These are phyloP conservation scores for Gloeopeniophorella convolvens DNA, from an alignment of 768 basidiomycete species.

Conservation along the genomic window DNA sequence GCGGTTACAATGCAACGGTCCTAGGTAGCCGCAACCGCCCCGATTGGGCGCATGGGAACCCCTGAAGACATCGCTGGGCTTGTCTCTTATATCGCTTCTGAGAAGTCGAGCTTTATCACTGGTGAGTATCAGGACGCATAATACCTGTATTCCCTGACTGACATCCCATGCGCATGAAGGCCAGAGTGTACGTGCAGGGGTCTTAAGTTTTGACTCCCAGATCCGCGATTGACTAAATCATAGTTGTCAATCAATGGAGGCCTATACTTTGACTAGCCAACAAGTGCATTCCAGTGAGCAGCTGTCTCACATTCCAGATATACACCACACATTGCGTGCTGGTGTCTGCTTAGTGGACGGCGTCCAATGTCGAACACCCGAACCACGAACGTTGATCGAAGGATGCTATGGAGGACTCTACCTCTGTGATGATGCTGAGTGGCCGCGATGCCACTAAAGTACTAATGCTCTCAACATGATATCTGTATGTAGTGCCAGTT, in stretches of 20 bases:
- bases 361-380: too few relatives aligned
- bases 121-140: slow-evolving; percentile 3
- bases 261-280: neutral
- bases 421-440: too few relatives aligned
- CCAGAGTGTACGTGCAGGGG: slow-evolving; percentile 6
- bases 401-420: too few relatives aligned
- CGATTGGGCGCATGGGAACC: slow-evolving; percentile 1
- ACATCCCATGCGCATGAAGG: neutral
- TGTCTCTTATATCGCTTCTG: slow-evolving; percentile 20
- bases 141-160: neutral
- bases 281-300: too few relatives aligned
- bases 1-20: neutral
- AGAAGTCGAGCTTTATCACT: slow-evolving; percentile 18
- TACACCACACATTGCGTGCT: too few relatives aligned
- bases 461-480: too few relatives aligned
- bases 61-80: slow-evolving; percentile 20
- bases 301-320: too few relatives aligned
- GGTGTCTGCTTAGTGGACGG: too few relatives aligned
- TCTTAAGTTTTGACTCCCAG: neutral
- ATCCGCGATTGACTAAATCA: neutral
- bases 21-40: neutral
- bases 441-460: too few relatives aligned
- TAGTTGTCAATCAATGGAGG: slow-evolving; percentile 11
- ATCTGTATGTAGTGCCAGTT: too few relatives aligned
- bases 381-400: too few relatives aligned